These are phyloP conservation scores for Porcisia hertigi DNA, from an alignment of 208 protist genomes.

Conservation along the genomic window DNA sequence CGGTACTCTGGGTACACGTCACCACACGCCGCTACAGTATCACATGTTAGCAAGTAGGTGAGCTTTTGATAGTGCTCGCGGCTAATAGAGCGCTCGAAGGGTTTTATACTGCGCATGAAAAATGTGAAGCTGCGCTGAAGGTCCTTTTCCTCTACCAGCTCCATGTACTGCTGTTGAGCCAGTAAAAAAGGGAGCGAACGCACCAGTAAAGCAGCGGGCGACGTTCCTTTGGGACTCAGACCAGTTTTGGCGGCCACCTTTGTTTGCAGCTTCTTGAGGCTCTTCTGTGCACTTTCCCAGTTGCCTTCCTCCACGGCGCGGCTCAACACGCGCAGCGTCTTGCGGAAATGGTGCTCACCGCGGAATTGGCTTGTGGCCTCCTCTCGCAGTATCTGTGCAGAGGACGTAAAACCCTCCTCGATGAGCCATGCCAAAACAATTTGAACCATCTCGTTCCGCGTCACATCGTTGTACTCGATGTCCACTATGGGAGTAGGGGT, in stretches of 20 bases:
- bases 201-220: conserved; percentile 33
- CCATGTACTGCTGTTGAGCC: conserved; percentile 80
- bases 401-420: conserved; percentile 71
- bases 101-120: conserved; percentile 85
- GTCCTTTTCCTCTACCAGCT: conserved; percentile 82
- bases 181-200: conserved; percentile 72
- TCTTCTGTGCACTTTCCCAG: conserved; percentile 71
- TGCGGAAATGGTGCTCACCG: conserved; percentile 73
- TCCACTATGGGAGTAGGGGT: conserved; percentile 46
- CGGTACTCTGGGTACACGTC: conserved; percentile 71
- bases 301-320: conserved; percentile 69
- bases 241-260: conserved; percentile 18
- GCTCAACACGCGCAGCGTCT: conserved; percentile 67
- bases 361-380: conserved; percentile 73
- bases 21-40: conserved; percentile 65
- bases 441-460: conserved; percentile 71
- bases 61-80: conserved; percentile 76
- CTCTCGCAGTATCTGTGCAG: conserved; percentile 80
- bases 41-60: conserved; percentile 83
- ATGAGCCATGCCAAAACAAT: conserved; percentile 75
- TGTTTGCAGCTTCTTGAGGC: conserved; percentile 61
- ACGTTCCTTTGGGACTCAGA: conserved; percentile 24
- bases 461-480: conserved; percentile 63
- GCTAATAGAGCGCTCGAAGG: conserved; percentile 68
- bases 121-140: conserved; percentile 75